phyloP scores from a whole-genome alignment of 164 flowering plant genomes.

The Magnolia sinica region DNA sequence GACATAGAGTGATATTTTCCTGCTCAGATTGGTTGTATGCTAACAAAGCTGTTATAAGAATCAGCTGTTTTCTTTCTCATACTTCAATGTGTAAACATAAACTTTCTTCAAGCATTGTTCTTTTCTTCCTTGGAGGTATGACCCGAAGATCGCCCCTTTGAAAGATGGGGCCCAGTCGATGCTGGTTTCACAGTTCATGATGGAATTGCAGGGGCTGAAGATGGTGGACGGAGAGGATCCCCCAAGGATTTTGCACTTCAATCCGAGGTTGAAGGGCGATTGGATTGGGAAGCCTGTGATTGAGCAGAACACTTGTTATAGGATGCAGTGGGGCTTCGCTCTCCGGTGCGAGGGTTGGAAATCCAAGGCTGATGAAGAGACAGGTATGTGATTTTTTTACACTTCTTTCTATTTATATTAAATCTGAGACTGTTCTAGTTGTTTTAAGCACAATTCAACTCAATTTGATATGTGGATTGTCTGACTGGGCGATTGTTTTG shows the following conservation, averaged over 20 bases:
- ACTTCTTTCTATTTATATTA: background rate
- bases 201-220: conserved; percentile 88
- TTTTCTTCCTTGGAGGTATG: too few species aligned
- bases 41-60: too few species aligned
- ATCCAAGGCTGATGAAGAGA: conserved; percentile 77
- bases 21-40: too few species aligned
- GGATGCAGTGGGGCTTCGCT: conserved; percentile 91
- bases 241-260: conserved; percentile 83
- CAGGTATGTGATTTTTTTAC: conserved; percentile 44
- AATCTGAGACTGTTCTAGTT: background rate
- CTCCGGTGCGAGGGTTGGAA: conserved; percentile 83
- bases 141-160: conserved; percentile 53
- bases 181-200: conserved; percentile 82
- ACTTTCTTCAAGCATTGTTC: too few species aligned
- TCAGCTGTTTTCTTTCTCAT: too few species aligned
- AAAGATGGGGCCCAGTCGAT: conserved; percentile 52
- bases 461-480: background rate
- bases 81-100: too few species aligned
- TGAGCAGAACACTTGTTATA: conserved; percentile 88
- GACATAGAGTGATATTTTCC: too few species aligned
- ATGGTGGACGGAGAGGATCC: conserved; percentile 91
- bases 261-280: conserved; percentile 95
- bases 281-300: conserved; percentile 91
- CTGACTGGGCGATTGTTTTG: background rate
- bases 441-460: background rate